These are phyloP conservation scores for Russula emetica DNA, from an alignment of 768 basidiomycete species.

Conservation along the genomic window DNA sequence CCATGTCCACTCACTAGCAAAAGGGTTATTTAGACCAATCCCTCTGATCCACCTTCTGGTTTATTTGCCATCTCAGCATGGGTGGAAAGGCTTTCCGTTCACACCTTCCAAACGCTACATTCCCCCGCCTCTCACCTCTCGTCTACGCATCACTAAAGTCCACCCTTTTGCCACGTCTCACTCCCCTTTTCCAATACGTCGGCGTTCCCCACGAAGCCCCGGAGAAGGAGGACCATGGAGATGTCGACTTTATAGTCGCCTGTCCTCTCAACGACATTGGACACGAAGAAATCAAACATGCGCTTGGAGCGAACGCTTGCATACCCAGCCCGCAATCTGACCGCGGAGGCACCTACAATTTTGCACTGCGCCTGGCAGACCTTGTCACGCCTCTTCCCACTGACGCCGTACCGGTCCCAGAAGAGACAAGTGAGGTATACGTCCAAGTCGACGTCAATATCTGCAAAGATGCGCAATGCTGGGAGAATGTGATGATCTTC, in stretches of 20 bases:
- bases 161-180: constrained; percentile 41
- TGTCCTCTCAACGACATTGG: constrained; percentile 35
- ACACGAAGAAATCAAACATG: constrained; percentile 32
- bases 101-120: constrained; percentile 40
- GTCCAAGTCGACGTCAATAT: constrained; percentile 63
- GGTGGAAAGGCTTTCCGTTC: constrained; percentile 66
- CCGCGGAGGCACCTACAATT: constrained; percentile 59
- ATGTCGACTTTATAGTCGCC: constrained; percentile 63
- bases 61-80: constrained; percentile 39
- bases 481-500: constrained; percentile 50
- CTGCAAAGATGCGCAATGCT: constrained; percentile 48
- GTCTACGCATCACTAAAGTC: constrained; percentile 52
- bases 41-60: neutral
- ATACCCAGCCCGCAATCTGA: constrained; percentile 44
- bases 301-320: constrained; percentile 42
- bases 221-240: constrained; percentile 61
- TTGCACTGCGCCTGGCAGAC: constrained; percentile 45
- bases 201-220: constrained; percentile 59
- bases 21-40: neutral
- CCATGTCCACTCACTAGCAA: too few relatives aligned
- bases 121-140: constrained; percentile 58
- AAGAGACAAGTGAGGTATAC: constrained; percentile 30
- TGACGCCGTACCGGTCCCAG: constrained; percentile 24
- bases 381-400: constrained; percentile 38
- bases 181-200: constrained; percentile 47